Base-by-base conservation (phyloP, 1,284 basidiomycete genomes). In the Tetrapyrgos nigripes region DNA sequence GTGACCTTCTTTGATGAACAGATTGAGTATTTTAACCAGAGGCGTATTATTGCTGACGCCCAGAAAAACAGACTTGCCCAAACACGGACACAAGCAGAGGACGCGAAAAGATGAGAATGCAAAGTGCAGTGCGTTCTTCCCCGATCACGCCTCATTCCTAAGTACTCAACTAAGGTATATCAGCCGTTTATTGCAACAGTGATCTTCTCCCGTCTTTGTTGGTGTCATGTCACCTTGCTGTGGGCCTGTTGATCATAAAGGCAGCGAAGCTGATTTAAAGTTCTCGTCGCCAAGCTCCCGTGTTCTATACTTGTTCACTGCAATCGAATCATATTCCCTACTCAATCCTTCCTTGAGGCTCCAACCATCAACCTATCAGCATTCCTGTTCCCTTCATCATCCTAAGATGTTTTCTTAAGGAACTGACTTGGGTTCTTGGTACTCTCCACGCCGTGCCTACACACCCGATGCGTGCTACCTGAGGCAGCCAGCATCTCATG, bases 21-120 rank as follows among this genome's bases (percentile, higher is more conserved):
- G 92, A 86, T 94, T 66, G 88, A 89, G 31, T 93, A 94, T 70
- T 94, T 94, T 67, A 93, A 94, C 76, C 89, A 91, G 68, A 83
- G 91, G 35, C 80, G 92, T 53, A 82, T 92, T 27, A 83, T 92
- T 56, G 88, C 83, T 17, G 89, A 89, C 61, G 84, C 85, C 56
- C 90, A 92, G 72, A 88, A 87, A 65, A 83, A 85, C 50, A 78
- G 87, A 55, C 78, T 91, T 26, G 82, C 82, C 11, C 84, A 86
- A 66, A 81, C 81, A 14, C 78, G 78, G 57, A 76, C 73, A 23
- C 86, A 89, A 66, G 76, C 79, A 14, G 74, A 79, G 56, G 74
- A 78, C 24, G 71, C 79, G 23, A 79, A 76, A 60, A 73, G 72
- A 56, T 70, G 47, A 29, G 14, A 9, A 19, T 50, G n/a, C n/a